Conservation (phyloP, 441 rosid genomes). For the Capsella rubella region DNA sequence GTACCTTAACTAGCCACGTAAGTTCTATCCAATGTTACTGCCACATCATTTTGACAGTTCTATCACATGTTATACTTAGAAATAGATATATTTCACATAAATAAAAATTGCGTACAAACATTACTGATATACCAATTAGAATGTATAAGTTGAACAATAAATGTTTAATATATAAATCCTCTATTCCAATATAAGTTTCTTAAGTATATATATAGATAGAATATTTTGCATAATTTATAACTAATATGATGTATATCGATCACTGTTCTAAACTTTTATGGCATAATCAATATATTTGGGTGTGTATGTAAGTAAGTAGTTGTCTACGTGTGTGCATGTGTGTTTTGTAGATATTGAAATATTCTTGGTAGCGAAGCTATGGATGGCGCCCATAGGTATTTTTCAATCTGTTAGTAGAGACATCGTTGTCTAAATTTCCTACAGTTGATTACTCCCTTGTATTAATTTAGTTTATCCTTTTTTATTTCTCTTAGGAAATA, state of each 20-base stretch:
- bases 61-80: neutral
- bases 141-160: neutral
- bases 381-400: neutral
- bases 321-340: conserved; percentile 37
- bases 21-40: neutral
- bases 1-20: neutral
- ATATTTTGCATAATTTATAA: neutral
- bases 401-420: conserved; percentile 46
- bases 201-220: neutral
- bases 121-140: neutral
- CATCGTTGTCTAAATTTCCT: conserved; percentile 31
- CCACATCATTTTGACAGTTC: neutral
- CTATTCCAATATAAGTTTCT: neutral
- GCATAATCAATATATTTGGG: neutral
- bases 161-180: too few relatives aligned
- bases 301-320: neutral
- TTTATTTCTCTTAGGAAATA: neutral
- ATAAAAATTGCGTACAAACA: neutral
- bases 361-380: conserved; percentile 21
- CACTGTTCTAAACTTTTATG: neutral
- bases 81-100: neutral
- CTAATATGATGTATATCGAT: neutral
- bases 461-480: conserved; percentile 3
- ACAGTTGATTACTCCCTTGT: conserved; percentile 26
- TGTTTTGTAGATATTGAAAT: conserved; percentile 8